Conservation (phyloP, 129 eudicot species). For the Heracleum sosnowskyi region DNA sequence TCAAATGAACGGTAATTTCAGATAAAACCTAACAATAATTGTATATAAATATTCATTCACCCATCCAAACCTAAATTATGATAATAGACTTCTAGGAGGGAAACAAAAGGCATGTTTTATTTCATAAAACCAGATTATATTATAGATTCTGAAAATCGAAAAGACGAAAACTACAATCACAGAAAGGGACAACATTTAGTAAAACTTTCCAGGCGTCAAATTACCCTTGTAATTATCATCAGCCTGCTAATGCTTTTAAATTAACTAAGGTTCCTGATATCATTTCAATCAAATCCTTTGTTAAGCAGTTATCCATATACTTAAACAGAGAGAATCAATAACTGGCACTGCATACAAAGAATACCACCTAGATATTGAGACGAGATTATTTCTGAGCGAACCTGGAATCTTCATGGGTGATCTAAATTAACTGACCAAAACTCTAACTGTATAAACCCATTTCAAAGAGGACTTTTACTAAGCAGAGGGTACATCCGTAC, state of each 20-base stretch:
- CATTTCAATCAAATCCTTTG: not conserved
- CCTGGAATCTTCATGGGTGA: not conserved
- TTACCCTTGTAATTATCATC: not conserved
- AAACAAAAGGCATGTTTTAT: not conserved
- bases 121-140: not conserved
- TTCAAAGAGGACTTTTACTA: not conserved
- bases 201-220: conserved; percentile 5
- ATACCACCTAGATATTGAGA: not conserved
- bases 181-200: not conserved
- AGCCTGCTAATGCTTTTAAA: not conserved
- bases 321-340: not conserved
- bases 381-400: not conserved
- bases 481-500: not conserved
- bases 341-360: not conserved
- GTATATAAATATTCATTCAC: not conserved
- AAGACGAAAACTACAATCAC: not conserved
- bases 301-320: not conserved
- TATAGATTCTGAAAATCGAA: not conserved
- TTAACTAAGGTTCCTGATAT: not conserved
- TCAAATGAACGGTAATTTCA: not conserved
- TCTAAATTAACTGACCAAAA: not conserved
- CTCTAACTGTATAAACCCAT: not conserved
- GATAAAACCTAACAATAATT: not conserved
- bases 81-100: not conserved
- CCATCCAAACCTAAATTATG: not conserved